These are phyloP conservation scores for Trichoderma polysporum DNA, from an alignment of 2,329 filamentous ascomycete genomes.

Conservation along the genomic window DNA sequence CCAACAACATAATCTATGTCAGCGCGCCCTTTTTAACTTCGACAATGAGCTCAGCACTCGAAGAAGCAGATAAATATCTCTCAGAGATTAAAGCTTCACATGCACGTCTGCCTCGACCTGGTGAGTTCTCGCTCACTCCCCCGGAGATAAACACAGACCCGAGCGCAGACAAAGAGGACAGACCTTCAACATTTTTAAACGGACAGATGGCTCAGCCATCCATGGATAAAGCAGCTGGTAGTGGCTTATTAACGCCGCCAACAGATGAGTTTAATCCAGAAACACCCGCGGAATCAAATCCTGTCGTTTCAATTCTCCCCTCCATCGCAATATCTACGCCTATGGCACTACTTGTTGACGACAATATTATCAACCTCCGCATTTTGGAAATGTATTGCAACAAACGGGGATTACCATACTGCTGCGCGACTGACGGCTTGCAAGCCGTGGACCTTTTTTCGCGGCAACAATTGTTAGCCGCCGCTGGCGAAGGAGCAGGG, in stretches of 20 bases:
- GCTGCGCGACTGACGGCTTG: background rate
- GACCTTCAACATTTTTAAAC: background rate
- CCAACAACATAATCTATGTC: background rate
- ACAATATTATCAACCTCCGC: slow-evolving; percentile 1
- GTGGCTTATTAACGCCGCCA: background rate
- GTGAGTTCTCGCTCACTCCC: background rate
- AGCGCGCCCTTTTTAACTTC: background rate
- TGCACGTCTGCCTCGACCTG: background rate
- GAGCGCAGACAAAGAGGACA: background rate
- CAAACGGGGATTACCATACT: background rate
- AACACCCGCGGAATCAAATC: background rate
- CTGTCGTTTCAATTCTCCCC: background rate
- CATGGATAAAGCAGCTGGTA: background rate
- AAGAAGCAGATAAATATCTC: background rate
- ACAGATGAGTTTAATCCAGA: background rate
- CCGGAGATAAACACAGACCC: background rate
- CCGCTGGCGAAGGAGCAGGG: background rate
- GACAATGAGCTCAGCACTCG: background rate
- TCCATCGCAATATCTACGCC: background rate
- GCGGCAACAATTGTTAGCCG: background rate
- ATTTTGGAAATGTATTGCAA: slow-evolving; percentile 1
- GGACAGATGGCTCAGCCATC: background rate
- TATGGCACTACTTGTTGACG: background rate
- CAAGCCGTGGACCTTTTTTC: background rate
- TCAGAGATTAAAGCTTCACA: background rate